Evolutionary conservation across 768 basidiomycete species (phyloP), one percentile per base, ranked within the genome.

Genomic region (Rhizopogon vesiculosus): DNA sequence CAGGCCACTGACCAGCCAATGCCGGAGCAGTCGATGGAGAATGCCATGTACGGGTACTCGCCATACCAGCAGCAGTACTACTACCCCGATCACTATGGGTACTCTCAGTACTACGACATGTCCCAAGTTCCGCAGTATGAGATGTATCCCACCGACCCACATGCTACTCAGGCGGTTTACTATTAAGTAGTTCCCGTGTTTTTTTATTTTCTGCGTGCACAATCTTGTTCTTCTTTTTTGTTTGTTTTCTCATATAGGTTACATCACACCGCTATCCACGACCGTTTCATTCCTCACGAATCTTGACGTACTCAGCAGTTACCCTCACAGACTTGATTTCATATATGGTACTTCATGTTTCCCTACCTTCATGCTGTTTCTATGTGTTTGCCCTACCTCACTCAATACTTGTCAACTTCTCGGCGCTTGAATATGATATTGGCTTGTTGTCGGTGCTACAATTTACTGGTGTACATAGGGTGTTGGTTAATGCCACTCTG

Each of bases 101-200:
- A 89, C 67, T 73, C 80, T 56, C 79, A 76, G 42, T 88, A 87
- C 72, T 72, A 86, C 75, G 87, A 87, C 69, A 77, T 83, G 79
- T 76, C 84, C 43, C 85, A 84, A 61, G 69, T 74, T 59, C 78
- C 81, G 67, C 81, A 80, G 62, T 89, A 87, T 70, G 86, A 87
- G 60, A 76, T 81, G 78, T 87, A 87, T 70, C 74, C 78, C 54
- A 67, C 77, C 65, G 80, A 83, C 62, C 78, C 70, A 35, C 69
- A 75, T 55, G 59, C 73, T 46, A 75, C 81, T 67, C 77, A 78
- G 59, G 72, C 78, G 60, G 79, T 78, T 62, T 87, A 87, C 72
- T 88, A 87, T 71, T 86, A 77, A 77, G 65, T 45, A 25, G 51
- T 45, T 58, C 35, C 59, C 46, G 16, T 35, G 40, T 33, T 42